phyloP scores from a whole-genome alignment of 352 stramenopile species.

The Nothophytophthora sp. region DNA sequence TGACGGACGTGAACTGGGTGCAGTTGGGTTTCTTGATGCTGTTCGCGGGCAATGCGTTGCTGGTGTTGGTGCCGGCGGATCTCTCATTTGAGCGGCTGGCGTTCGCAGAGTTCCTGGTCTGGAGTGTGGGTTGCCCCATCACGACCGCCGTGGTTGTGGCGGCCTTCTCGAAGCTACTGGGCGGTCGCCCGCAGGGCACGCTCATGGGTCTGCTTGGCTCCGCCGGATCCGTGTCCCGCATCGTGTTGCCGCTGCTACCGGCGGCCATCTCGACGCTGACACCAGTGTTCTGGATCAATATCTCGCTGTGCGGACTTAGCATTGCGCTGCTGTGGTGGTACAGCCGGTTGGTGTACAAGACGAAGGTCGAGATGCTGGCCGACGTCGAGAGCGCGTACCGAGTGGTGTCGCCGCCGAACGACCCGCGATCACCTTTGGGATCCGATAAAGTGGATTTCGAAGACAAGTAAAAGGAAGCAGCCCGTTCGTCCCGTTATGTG shows the following conservation, averaged over 20 bases:
- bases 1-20: slow-evolving; percentile 75
- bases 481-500: too few species aligned
- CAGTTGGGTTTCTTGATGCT: slow-evolving; percentile 70
- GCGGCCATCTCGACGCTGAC: slow-evolving; percentile 65
- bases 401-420: slow-evolving; percentile 29
- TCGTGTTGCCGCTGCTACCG: slow-evolving; percentile 73
- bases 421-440: slow-evolving; percentile 47
- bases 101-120: slow-evolving; percentile 71
- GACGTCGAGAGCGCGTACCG: slow-evolving; percentile 42
- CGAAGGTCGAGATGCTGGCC: slow-evolving; percentile 45
- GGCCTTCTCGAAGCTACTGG: slow-evolving; percentile 80
- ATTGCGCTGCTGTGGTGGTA: slow-evolving; percentile 70
- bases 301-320: slow-evolving; percentile 55
- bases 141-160: slow-evolving; percentile 74
- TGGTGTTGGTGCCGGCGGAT: slow-evolving; percentile 41
- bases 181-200: slow-evolving; percentile 70
- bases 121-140: slow-evolving; percentile 81
- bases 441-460: slow-evolving; percentile 38
- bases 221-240: slow-evolving; percentile 70
- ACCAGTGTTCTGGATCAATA: slow-evolving; percentile 79
- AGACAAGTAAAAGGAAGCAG: slow-evolving; percentile 24
- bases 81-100: slow-evolving; percentile 55
- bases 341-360: slow-evolving; percentile 50
- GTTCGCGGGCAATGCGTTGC: slow-evolving; percentile 53
- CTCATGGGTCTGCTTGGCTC: slow-evolving; percentile 81